These are phyloP conservation scores for Ustilago shanxiensis DNA, from an alignment of 1,284 basidiomycete species.

Conservation along the genomic window DNA sequence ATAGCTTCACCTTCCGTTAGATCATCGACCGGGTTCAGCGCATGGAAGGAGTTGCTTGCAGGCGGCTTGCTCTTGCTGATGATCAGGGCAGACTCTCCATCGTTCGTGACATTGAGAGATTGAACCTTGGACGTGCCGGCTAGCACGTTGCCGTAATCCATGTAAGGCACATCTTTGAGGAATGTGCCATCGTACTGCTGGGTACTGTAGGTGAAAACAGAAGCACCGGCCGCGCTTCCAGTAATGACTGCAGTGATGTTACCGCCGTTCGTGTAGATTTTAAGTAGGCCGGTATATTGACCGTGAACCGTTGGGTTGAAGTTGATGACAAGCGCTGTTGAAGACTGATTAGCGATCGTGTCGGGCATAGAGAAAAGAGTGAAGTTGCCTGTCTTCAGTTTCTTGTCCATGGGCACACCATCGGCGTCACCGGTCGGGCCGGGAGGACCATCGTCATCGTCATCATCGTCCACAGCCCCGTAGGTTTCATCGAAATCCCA, in stretches of 20 bases:
- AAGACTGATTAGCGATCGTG: background rate
- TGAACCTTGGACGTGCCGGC: background rate
- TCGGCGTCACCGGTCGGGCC: too few relatives aligned
- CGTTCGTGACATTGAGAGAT: background rate
- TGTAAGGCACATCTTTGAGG: background rate
- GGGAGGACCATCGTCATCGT: conserved; percentile 18
- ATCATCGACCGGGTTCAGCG: background rate
- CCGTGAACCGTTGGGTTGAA: background rate
- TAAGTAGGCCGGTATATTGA: background rate
- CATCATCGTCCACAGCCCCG: conserved; percentile 14
- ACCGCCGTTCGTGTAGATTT: background rate
- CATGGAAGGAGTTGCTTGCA: background rate
- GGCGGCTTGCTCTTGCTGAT: background rate
- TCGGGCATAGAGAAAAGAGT: background rate
- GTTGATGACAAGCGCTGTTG: background rate
- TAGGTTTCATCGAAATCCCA: conserved; percentile 25
- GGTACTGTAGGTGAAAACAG: background rate
- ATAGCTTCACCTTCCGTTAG: background rate
- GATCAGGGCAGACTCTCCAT: background rate
- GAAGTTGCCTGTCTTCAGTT: background rate
- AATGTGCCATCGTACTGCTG: background rate
- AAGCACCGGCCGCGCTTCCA: background rate
- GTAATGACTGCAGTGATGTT: background rate
- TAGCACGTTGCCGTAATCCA: background rate
- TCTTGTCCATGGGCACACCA: background rate